Conservation (phyloP, 176 grass and related monocot species). For the Cenchrus americanus region DNA sequence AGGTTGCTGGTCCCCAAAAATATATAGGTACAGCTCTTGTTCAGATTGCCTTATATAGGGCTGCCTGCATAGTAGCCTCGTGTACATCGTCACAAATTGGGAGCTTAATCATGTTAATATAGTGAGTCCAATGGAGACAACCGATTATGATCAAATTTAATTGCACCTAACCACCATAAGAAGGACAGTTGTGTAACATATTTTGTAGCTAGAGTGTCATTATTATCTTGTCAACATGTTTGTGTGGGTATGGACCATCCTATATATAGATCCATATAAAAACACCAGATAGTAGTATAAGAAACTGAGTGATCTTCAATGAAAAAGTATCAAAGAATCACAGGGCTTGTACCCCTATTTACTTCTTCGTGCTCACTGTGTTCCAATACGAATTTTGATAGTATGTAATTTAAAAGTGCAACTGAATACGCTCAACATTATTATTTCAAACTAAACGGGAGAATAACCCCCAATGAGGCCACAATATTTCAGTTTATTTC, state of each 20-base stretch:
- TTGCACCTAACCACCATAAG: conserved; percentile 24
- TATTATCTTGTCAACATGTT: conserved; percentile 34
- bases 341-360: not conserved
- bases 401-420: not conserved
- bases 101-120: not conserved
- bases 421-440: not conserved
- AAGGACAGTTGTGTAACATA: conserved; percentile 3
- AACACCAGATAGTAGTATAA: not conserved
- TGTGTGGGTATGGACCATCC: conserved; percentile 25
- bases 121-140: not conserved
- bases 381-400: not conserved
- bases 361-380: not conserved
- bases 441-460: not conserved
- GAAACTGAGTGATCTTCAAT: not conserved
- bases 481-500: not conserved
- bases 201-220: conserved; percentile 13
- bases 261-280: conserved; percentile 8
- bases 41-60: not conserved
- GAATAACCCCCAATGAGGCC: not conserved
- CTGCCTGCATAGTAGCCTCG: not conserved
- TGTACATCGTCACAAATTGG: not conserved
- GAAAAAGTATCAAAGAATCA: not conserved
- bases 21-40: not conserved
- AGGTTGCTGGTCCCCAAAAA: not conserved
- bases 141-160: conserved; percentile 17